These are phyloP conservation scores for Aspergillus ustus DNA, from an alignment of 2,329 filamentous ascomycete genomes.

Conservation along the genomic window DNA sequence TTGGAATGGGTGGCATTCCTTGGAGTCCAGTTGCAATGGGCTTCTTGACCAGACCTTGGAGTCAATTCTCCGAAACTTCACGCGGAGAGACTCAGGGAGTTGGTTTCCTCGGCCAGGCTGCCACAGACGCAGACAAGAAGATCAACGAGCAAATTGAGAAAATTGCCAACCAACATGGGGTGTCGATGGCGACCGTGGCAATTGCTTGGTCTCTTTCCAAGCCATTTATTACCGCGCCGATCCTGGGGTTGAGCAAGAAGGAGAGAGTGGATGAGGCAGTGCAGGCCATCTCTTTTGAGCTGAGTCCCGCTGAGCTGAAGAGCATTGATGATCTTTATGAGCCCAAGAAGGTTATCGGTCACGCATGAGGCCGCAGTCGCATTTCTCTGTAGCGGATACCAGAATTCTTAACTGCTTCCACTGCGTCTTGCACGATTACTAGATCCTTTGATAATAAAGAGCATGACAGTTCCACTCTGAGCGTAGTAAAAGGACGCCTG, in stretches of 20 bases:
- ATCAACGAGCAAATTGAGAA: conserved; percentile 58
- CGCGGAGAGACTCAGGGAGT: conserved; percentile 23
- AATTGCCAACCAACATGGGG: conserved; percentile 57
- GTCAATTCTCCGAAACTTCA: conserved; percentile 22
- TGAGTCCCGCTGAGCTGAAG: conserved; percentile 63
- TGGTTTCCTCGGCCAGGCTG: conserved; percentile 22
- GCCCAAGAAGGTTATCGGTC: conserved; percentile 25
- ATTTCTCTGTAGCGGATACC: too few species aligned
- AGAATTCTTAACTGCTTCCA: too few species aligned
- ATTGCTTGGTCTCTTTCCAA: conserved; percentile 60
- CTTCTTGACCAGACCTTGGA: conserved; percentile 31
- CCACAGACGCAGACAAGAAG: conserved; percentile 37
- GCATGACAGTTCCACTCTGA: too few species aligned
- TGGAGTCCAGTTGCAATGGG: conserved; percentile 35
- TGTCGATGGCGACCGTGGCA: conserved; percentile 65
- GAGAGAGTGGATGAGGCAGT: conserved; percentile 63
- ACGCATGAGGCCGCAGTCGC: conserved; percentile 2
- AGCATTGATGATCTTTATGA: conserved; percentile 51
- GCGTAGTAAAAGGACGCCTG: too few species aligned
- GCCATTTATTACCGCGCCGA: conserved; percentile 36
- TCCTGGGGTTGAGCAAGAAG: conserved; percentile 50
- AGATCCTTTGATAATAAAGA: neutral
- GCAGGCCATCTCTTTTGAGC: conserved; percentile 58
- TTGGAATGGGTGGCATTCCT: conserved; percentile 45
- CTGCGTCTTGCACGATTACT: neutral